Percentiles rank a stretch among this genome's conserved stretches.
Evolutionary conservation across 2,329 filamentous ascomycete species (phyloP).

Genomic region (Calonectria pteridis): DNA sequence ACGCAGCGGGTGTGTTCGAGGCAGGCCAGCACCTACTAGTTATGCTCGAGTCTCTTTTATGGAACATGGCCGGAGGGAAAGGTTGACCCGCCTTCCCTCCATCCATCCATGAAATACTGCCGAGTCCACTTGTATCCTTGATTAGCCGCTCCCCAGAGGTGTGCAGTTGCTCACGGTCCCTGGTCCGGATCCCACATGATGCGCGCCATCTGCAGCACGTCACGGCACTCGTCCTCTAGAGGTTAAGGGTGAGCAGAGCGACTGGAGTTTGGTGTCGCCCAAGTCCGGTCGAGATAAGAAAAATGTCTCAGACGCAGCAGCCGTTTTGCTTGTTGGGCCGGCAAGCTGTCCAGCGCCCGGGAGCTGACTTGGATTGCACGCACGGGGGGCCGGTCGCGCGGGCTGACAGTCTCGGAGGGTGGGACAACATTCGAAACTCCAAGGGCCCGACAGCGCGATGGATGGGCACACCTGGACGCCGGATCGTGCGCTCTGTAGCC

Average conservation of each 20-base stretch:
- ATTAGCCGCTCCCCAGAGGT: conserved; percentile 39
- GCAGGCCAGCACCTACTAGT: neutral
- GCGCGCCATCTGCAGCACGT: conserved; percentile 37
- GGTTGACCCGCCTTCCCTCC: conserved; percentile 22
- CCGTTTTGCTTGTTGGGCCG: conserved; percentile 18
- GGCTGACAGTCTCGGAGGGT: neutral
- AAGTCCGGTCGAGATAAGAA: conserved; percentile 33
- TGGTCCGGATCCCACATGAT: conserved; percentile 39
- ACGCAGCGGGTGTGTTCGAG: neutral
- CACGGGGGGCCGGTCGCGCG: neutral
- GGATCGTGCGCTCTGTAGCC: conserved; percentile 2
- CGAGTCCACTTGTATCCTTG: conserved; percentile 42
- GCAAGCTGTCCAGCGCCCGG: neutral
- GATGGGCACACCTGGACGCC: conserved; percentile 24
- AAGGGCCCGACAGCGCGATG: neutral
- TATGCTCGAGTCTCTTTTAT: conserved; percentile 1
- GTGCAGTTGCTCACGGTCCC: conserved; percentile 22
- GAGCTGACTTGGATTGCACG: conserved; percentile 2
- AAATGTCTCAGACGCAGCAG: conserved; percentile 28
- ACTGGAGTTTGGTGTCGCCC: conserved; percentile 14
- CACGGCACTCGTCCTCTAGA: conserved; percentile 29
- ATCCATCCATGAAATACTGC: conserved; percentile 37
- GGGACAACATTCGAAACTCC: conserved; percentile 11
- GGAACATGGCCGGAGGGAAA: conserved; percentile 8
- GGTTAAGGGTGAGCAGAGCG: conserved; percentile 25